Evolutionary conservation across 345 rosid genomes (phyloP).

Genomic region (Lepidium africanum): DNA sequence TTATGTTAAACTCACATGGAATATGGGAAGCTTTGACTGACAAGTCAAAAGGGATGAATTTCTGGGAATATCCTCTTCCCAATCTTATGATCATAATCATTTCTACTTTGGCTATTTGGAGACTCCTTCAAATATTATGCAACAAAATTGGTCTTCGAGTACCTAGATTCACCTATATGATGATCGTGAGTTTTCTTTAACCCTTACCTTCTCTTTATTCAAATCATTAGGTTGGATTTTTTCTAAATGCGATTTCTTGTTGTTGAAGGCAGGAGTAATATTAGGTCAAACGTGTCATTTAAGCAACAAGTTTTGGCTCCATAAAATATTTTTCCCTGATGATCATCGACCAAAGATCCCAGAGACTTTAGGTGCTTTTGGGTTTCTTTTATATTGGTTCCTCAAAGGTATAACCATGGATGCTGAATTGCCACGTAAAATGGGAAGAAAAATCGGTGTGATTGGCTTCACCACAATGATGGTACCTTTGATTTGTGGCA

Average conservation of each 20-base stretch:
- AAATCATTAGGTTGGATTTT: not conserved
- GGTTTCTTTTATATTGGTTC: constrained; percentile 36
- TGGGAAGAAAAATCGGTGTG: constrained; percentile 16
- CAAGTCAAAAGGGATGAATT: constrained; percentile 3
- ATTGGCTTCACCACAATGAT: constrained; percentile 25
- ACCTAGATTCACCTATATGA: constrained; percentile 19
- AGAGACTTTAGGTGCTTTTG: constrained; percentile 36
- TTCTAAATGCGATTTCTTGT: not conserved
- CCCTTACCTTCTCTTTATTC: not conserved
- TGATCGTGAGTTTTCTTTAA: constrained; percentile 23
- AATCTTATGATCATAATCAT: constrained; percentile 20
- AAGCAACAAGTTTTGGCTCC: constrained; percentile 7
- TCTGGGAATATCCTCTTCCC: constrained; percentile 31
- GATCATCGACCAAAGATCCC: constrained; percentile 18
- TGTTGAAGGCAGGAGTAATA: constrained; percentile 24
- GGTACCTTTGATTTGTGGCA: constrained; percentile 19
- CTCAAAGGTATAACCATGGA: constrained; percentile 51
- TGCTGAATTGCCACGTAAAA: constrained; percentile 1
- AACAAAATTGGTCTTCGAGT: constrained; percentile 15
- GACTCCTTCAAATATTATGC: constrained; percentile 6
- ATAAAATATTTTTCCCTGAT: constrained; percentile 15
- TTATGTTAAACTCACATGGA: constrained; percentile 15
- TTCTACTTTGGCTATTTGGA: constrained; percentile 18
- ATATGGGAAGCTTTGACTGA: constrained; percentile 15
- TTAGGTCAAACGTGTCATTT: constrained; percentile 17